Evolutionary conservation across 192 early-diverging fungal genomes (phyloP).

Genomic region (Oehlia diaphana): DNA sequence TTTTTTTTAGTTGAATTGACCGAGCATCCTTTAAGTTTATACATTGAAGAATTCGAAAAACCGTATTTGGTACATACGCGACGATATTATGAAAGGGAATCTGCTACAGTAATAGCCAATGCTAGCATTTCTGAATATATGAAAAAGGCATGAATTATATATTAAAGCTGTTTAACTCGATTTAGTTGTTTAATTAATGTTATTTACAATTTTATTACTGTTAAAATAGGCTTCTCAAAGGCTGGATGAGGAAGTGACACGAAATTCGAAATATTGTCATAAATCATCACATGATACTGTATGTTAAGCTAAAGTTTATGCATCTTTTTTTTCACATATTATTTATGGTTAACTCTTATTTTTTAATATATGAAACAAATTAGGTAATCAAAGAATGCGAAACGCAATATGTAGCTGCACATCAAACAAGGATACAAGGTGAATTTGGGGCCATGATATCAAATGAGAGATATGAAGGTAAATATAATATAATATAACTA

Average conservation of each 20-base stretch:
- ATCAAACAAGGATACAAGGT: slow-evolving; percentile 60
- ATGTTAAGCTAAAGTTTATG: slow-evolving; percentile 4
- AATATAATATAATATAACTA: not conserved
- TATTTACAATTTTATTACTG: not conserved
- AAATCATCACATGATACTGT: slow-evolving; percentile 66
- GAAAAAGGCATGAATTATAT: slow-evolving; percentile 47
- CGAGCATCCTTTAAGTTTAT: slow-evolving; percentile 62
- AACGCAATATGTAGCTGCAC: slow-evolving; percentile 68
- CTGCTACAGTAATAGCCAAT: slow-evolving; percentile 54
- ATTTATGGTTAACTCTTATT: slow-evolving; percentile 1
- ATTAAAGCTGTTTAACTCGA: too few relatives aligned
- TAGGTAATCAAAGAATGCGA: slow-evolving; percentile 72
- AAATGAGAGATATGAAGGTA: slow-evolving; percentile 61
- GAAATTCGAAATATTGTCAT: slow-evolving; percentile 64
- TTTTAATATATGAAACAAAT: not conserved
- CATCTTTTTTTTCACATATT: not conserved
- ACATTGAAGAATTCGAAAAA: slow-evolving; percentile 78
- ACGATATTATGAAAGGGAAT: slow-evolving; percentile 70
- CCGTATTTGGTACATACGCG: slow-evolving; percentile 66
- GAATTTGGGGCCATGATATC: slow-evolving; percentile 74
- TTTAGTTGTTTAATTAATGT: not conserved
- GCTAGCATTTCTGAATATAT: slow-evolving; percentile 71
- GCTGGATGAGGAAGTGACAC: slow-evolving; percentile 61
- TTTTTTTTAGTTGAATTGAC: slow-evolving; percentile 54
- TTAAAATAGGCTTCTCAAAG: slow-evolving; percentile 50